phyloP scores from a whole-genome alignment of 805 yeast genomes.

The Kodamaea kaohsiungensis region DNA sequence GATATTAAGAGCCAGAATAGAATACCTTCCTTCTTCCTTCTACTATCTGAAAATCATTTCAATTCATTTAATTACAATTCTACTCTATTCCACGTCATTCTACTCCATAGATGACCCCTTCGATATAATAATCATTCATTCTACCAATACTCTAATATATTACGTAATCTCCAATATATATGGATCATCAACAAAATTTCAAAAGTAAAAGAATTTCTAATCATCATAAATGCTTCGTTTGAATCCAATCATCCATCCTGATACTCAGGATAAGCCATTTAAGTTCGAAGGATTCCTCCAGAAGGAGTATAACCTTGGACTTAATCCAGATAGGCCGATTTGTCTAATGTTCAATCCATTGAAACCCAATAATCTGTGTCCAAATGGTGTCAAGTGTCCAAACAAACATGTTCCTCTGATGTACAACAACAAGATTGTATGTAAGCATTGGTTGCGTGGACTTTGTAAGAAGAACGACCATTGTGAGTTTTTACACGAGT shows the following conservation, averaged over 20 bases:
- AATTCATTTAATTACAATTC: too few species aligned
- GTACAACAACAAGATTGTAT: constrained; percentile 66
- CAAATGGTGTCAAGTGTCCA: constrained; percentile 82
- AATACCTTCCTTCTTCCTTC: too few species aligned
- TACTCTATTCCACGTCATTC: too few species aligned
- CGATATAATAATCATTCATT: too few species aligned
- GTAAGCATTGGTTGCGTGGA: constrained; percentile 98
- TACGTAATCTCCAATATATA: neutral
- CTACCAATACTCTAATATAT: neutral
- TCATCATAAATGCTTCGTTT: constrained; percentile 32
- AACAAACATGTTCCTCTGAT: constrained; percentile 72
- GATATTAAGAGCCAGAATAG: too few species aligned
- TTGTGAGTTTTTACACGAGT: constrained; percentile 95
- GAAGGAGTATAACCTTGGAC: constrained; percentile 76
- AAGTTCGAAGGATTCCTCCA: constrained; percentile 83
- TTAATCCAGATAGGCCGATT: constrained; percentile 87
- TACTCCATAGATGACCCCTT: too few species aligned
- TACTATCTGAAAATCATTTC: too few species aligned
- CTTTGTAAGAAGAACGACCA: constrained; percentile 94
- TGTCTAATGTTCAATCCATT: constrained; percentile 67
- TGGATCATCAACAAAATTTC: neutral
- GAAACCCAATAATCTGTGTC: constrained; percentile 66
- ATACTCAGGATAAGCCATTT: constrained; percentile 39
- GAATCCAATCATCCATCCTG: constrained; percentile 43
- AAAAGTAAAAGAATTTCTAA: neutral